These are phyloP conservation scores for Haplosporangium gracile DNA, from an alignment of 192 early-diverging fungal genomes.

Conservation along the genomic window DNA sequence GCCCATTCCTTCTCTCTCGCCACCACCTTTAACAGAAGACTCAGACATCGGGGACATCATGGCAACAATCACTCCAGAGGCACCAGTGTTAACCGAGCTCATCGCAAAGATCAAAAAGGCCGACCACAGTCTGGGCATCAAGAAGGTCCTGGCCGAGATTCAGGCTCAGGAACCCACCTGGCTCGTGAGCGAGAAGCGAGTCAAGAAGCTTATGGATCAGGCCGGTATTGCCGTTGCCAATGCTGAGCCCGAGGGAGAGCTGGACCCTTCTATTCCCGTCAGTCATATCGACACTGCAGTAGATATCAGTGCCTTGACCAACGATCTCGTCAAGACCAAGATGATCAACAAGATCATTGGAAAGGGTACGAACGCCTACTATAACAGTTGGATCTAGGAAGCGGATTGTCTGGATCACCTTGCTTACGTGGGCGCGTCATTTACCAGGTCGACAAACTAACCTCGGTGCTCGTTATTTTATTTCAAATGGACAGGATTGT, in stretches of 20 bases:
- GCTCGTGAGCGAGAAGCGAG: constrained; percentile 73
- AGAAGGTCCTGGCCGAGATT: constrained; percentile 60
- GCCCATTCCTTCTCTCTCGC: not conserved
- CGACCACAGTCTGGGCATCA: constrained; percentile 67
- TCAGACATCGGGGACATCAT: not conserved
- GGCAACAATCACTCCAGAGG: constrained; percentile 53
- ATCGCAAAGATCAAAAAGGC: constrained; percentile 62
- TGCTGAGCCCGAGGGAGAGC: constrained; percentile 53
- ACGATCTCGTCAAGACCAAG: constrained; percentile 43
- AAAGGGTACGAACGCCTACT: constrained; percentile 36
- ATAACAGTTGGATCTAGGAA: not conserved
- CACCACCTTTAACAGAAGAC: not conserved
- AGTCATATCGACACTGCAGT: constrained; percentile 61
- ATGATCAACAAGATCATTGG: constrained; percentile 53
- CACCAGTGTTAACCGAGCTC: constrained; percentile 34
- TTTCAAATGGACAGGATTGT: constrained; percentile 58
- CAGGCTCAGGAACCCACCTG: constrained; percentile 60
- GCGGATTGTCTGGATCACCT: not conserved
- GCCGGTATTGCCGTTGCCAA: constrained; percentile 47
- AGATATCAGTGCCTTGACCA: constrained; percentile 57
- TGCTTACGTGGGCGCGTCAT: not conserved
- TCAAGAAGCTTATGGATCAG: constrained; percentile 72
- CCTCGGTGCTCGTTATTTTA: constrained; percentile 27
- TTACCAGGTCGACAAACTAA: constrained; percentile 34
- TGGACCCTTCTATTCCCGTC: constrained; percentile 66